Percentiles rank a stretch among this genome's conserved stretches.
phyloP scores from a whole-genome alignment of 2,329 filamentous ascomycete genomes.

The Trichoderma pleuroti region DNA sequence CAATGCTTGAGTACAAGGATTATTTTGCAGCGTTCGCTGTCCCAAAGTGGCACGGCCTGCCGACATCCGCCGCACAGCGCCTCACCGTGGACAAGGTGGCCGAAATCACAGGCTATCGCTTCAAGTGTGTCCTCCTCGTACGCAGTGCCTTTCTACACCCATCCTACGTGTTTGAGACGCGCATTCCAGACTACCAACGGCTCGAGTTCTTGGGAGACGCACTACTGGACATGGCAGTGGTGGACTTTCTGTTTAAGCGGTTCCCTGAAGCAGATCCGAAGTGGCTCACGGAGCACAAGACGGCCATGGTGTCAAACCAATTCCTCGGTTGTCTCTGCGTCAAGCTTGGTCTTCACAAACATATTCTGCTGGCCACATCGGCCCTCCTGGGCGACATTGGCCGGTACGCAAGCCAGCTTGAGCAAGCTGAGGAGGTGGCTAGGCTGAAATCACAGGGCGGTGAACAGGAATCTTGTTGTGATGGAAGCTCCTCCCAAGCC shows the following conservation, averaged over 20 bases:
- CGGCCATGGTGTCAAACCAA: constrained; percentile 98
- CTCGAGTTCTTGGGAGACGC: constrained; percentile 91
- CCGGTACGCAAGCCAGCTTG: constrained; percentile 57
- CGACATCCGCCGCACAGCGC: constrained; percentile 61
- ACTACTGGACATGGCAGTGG: constrained; percentile 78
- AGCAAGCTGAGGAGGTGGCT: constrained; percentile 44
- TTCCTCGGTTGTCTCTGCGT: constrained; percentile 84
- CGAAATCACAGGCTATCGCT: constrained; percentile 55
- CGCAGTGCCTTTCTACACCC: constrained; percentile 86
- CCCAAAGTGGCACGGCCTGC: constrained; percentile 66
- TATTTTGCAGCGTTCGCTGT: constrained; percentile 67
- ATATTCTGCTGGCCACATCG: constrained; percentile 58
- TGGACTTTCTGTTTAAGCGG: constrained; percentile 74
- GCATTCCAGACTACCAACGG: constrained; percentile 82
- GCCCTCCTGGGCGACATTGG: constrained; percentile 42
- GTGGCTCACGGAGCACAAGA: constrained; percentile 98
- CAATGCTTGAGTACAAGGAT: constrained; percentile 65
- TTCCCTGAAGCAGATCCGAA: constrained; percentile 83
- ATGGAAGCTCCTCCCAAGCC: neutral
- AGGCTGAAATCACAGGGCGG: constrained; percentile 26
- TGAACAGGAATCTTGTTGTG: neutral
- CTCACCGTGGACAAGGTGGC: constrained; percentile 65
- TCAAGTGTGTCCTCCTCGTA: constrained; percentile 71
- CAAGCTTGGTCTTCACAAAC: constrained; percentile 70
- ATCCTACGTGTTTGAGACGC: constrained; percentile 73